Conservation (phyloP, 148 eudicot genomes). For the Cornus florida region DNA sequence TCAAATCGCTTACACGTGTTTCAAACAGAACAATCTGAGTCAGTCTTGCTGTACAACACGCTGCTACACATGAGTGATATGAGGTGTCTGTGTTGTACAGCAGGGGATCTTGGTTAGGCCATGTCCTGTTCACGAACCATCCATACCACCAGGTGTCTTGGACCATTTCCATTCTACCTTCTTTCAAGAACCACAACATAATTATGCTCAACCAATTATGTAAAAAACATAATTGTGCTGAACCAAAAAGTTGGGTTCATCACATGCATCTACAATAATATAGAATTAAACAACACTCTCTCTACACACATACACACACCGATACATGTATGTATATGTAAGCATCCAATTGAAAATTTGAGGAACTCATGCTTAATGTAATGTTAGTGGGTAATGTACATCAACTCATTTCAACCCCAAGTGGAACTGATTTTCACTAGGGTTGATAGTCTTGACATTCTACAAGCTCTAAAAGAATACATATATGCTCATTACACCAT, state of each 20-base stretch:
- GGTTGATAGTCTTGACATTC: constrained; percentile 7
- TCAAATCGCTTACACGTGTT: no score
- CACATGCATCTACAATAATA: no score
- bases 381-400: constrained; percentile 4
- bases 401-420: neutral
- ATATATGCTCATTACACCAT: neutral
- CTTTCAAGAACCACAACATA: neutral
- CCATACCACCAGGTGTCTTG: neutral
- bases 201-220: no score
- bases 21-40: no score
- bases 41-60: no score
- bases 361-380: neutral
- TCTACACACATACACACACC: neutral
- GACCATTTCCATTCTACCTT: neutral
- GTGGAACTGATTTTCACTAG: neutral
- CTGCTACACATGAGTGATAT: no score
- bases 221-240: neutral
- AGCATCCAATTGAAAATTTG: neutral
- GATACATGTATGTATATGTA: no score
- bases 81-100: no score
- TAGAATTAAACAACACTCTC: neutral
- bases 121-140: neutral
- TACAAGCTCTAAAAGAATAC: neutral
- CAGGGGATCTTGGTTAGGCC: neutral
- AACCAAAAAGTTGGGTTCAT: neutral